These are phyloP conservation scores for Hyphopichia buzzinii DNA, from an alignment of 1,139 yeast species.

Conservation along the genomic window DNA sequence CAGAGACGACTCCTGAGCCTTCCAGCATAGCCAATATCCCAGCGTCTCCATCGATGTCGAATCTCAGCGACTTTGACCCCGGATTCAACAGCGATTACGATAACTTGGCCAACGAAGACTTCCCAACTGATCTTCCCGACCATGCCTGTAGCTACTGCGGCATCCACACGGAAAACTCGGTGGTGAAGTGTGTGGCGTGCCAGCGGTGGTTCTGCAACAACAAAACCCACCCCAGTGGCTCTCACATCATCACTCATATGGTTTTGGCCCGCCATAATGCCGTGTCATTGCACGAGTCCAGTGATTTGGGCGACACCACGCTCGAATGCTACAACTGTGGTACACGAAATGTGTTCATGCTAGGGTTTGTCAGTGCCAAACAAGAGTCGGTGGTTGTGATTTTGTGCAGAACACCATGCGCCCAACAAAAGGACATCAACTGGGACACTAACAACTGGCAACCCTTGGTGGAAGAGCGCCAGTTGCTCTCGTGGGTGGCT, in stretches of 20 bases:
- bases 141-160: slow-evolving; percentile 78
- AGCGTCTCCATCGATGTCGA: too few species aligned
- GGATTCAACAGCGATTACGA: too few species aligned
- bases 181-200: slow-evolving; percentile 77
- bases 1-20: too few species aligned
- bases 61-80: too few species aligned
- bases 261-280: slow-evolving; percentile 77
- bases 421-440: slow-evolving; percentile 66
- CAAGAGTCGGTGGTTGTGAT: slow-evolving; percentile 85
- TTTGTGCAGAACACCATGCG: slow-evolving; percentile 87
- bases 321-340: slow-evolving; percentile 94
- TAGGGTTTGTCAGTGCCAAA: slow-evolving; percentile 89
- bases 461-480: slow-evolving; percentile 76
- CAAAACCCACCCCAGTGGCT: slow-evolving; percentile 58
- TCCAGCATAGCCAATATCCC: too few species aligned
- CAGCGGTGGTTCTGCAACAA: slow-evolving; percentile 90
- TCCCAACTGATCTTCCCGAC: slow-evolving; percentile 15
- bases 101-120: too few species aligned
- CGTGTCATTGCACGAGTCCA: slow-evolving; percentile 73
- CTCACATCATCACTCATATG: slow-evolving; percentile 85
- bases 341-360: slow-evolving; percentile 69
- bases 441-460: slow-evolving; percentile 95
- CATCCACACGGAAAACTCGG: slow-evolving; percentile 59
- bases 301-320: slow-evolving; percentile 80
- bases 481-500: slow-evolving; percentile 80